A percentile compares a stretch with the other conserved stretches of the same genome.
Evolutionary conservation across 192 early-diverging fungal genomes (phyloP).

Genomic region (Funneliformis mosseae): DNA sequence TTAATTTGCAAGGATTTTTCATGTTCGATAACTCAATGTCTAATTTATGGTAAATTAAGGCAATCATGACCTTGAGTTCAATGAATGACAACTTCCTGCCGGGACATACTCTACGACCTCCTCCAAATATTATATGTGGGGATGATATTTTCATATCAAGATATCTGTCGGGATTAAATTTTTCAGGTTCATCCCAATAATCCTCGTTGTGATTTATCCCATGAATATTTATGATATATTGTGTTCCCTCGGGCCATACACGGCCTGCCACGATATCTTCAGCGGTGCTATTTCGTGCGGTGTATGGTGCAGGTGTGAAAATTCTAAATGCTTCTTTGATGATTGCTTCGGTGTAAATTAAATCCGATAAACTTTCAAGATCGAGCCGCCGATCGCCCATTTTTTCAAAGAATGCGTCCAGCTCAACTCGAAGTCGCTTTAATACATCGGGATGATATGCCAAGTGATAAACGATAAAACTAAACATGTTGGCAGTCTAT

Average conservation of each 20-base stretch:
- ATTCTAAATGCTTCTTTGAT: slow-evolving; percentile 1
- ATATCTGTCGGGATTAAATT: slow-evolving; percentile 21
- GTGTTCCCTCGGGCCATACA: background rate
- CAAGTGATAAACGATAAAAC: slow-evolving; percentile 7
- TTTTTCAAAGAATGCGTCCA: background rate
- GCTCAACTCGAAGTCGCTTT: background rate
- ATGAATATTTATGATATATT: slow-evolving; percentile 2
- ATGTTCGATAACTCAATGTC: slow-evolving; percentile 10
- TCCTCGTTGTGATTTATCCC: background rate
- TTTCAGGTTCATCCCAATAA: slow-evolving; percentile 10
- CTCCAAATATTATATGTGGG: background rate
- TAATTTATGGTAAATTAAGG: background rate
- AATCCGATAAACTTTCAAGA: background rate
- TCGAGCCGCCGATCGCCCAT: background rate
- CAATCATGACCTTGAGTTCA: background rate
- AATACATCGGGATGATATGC: background rate
- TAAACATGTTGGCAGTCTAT: slow-evolving; percentile 21
- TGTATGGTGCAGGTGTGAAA: background rate
- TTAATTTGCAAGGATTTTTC: background rate
- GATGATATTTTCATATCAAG: no score
- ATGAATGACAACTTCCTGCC: background rate
- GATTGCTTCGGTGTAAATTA: slow-evolving; percentile 12
- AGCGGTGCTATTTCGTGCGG: background rate
- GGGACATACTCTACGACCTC: slow-evolving; percentile 4
- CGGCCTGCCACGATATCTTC: background rate